Evolutionary conservation across 75 land plant genomes (phyloP).

Genomic region (Larix kaempferi): DNA sequence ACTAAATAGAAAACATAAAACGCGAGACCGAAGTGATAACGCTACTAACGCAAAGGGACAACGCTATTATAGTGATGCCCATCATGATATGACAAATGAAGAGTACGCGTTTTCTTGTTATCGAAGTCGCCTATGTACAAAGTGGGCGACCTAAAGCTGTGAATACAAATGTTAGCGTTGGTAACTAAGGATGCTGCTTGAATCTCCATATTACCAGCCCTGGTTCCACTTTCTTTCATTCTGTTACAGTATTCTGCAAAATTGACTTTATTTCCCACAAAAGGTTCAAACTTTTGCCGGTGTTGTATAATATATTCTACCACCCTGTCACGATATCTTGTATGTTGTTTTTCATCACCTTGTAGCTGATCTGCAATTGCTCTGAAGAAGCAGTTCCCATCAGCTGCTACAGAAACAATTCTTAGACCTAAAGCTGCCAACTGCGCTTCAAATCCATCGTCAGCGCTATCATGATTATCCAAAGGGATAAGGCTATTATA

Average conservation of each 20-base stretch:
- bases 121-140: not conserved
- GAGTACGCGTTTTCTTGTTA: not conserved
- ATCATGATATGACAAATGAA: not conserved
- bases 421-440: constrained; percentile 65
- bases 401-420: constrained; percentile 67
- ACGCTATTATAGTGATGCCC: not conserved
- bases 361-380: too few relatives aligned
- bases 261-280: not conserved
- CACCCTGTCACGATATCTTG: constrained; percentile 62
- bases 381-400: constrained; percentile 93
- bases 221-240: not conserved
- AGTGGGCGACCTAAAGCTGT: not conserved
- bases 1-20: too few relatives aligned
- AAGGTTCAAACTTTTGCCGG: not conserved
- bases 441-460: constrained; percentile 41
- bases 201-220: not conserved
- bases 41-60: too few relatives aligned
- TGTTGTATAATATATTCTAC: constrained; percentile 49
- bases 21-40: too few relatives aligned
- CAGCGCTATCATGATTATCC: too few relatives aligned
- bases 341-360: constrained; percentile 51
- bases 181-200: too few relatives aligned
- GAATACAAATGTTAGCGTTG: not conserved
- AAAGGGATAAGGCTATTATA: not conserved
- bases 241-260: not conserved